These are phyloP conservation scores for Rhizomucor miehei DNA, from an alignment of 371 early-diverging fungal species.

Conservation along the genomic window DNA sequence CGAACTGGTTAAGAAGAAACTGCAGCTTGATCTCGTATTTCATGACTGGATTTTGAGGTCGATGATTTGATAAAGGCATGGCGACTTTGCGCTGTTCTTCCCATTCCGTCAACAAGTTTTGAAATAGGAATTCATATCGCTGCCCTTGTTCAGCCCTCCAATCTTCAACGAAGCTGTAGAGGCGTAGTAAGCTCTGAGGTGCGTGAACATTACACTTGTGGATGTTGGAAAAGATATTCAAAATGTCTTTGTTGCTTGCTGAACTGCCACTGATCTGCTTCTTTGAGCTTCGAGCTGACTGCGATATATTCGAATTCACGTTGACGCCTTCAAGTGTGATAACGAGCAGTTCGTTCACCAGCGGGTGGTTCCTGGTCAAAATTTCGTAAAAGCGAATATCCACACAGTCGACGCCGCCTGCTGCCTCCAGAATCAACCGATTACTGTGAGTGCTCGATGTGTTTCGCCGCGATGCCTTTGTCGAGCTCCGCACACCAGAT, in stretches of 20 bases:
- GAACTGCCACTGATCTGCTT: conserved; percentile 15
- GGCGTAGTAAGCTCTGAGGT: conserved; percentile 73
- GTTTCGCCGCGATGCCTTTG: conserved; percentile 28
- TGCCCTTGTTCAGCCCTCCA: conserved; percentile 79
- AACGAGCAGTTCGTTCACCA: conserved; percentile 23
- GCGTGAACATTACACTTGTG: conserved; percentile 56
- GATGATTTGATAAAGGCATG: conserved; percentile 8
- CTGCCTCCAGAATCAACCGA: conserved; percentile 39
- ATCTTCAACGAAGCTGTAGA: conserved; percentile 77
- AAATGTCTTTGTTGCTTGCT: conserved; percentile 29
- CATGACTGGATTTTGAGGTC: not conserved
- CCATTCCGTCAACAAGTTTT: conserved; percentile 69
- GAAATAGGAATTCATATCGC: conserved; percentile 71
- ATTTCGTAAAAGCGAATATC: conserved; percentile 37
- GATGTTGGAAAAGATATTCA: conserved; percentile 58
- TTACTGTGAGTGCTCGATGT: conserved; percentile 17
- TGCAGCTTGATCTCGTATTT: conserved; percentile 61
- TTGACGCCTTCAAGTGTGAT: conserved; percentile 34
- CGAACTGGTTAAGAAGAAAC: conserved; percentile 57
- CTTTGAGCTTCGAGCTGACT: conserved; percentile 13
- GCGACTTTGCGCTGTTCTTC: conserved; percentile 50
- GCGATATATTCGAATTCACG: conserved; percentile 41
- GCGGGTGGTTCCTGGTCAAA: conserved; percentile 3
- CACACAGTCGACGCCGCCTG: conserved; percentile 38
- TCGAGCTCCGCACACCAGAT: conserved; percentile 42